Conservation (phyloP, 257 asterid species). For the Nicotiana sylvestris region DNA sequence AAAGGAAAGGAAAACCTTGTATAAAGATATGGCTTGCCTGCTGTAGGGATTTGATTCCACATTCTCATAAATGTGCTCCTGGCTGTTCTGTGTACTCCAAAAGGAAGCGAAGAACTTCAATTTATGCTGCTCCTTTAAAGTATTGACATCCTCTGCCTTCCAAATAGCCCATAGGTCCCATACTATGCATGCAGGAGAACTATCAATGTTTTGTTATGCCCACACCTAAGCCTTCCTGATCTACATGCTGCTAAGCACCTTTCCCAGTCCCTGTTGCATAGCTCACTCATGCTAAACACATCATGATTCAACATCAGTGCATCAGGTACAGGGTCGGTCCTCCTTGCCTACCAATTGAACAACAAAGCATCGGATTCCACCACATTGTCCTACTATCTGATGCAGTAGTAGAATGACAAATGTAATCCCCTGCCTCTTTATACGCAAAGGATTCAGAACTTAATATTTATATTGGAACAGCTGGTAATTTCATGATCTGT, state of each 20-base stretch:
- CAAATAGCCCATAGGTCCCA: neutral
- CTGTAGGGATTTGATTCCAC: neutral
- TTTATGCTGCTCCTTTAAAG: neutral
- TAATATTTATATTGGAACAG: neutral
- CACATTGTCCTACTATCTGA: neutral
- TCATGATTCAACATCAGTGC: neutral
- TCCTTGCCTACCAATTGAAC: neutral
- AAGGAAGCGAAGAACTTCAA: neutral
- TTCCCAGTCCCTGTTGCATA: neutral
- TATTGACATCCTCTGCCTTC: neutral
- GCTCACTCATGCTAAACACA: neutral
- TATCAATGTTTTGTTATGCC: neutral
- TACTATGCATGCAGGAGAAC: neutral
- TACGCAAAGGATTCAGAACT: neutral
- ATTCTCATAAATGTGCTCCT: neutral
- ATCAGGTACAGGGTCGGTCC: neutral
- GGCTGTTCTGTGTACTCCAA: neutral
- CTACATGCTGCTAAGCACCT: neutral
- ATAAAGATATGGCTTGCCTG: neutral
- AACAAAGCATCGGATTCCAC: neutral
- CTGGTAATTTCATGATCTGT: neutral
- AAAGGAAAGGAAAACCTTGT: conserved; percentile 5
- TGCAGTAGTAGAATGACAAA: neutral
- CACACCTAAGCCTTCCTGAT: conserved; percentile 2
- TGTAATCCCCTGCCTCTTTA: neutral